These are phyloP conservation scores for Phaeotremella fagi DNA, from an alignment of 768 basidiomycete genomes.

Conservation along the genomic window DNA sequence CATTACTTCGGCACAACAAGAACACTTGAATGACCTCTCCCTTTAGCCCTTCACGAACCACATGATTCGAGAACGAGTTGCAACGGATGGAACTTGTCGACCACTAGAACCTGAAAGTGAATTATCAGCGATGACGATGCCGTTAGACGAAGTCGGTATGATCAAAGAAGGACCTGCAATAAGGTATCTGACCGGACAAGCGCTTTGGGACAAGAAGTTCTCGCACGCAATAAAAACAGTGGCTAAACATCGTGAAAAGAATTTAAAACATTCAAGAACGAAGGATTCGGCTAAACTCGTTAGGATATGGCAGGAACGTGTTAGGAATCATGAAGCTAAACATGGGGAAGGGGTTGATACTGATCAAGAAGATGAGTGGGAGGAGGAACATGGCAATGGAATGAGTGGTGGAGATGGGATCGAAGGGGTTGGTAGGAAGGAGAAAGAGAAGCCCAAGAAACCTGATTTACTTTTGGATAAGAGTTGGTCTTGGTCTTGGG, in stretches of 20 bases:
- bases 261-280: constrained; percentile 26
- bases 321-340: constrained; percentile 50
- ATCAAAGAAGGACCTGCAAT: constrained; percentile 69
- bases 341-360: constrained; percentile 59
- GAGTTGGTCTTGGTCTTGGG: constrained; percentile 81
- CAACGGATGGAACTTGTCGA: constrained; percentile 73
- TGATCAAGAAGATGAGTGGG: constrained; percentile 46
- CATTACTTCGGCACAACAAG: not conserved
- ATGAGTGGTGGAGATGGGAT: constrained; percentile 31
- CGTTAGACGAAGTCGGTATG: constrained; percentile 63
- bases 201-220: constrained; percentile 43
- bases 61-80: constrained; percentile 90
- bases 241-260: constrained; percentile 24
- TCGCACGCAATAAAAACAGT: constrained; percentile 34
- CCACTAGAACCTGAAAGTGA: constrained; percentile 68
- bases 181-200: constrained; percentile 61
- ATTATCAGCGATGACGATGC: constrained; percentile 63
- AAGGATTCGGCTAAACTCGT: constrained; percentile 51
- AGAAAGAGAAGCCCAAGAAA: constrained; percentile 43
- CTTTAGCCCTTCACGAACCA: constrained; percentile 50
- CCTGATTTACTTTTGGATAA: constrained; percentile 52
- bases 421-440: constrained; percentile 19
- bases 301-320: constrained; percentile 63
- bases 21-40: not conserved
- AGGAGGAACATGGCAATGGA: constrained; percentile 7